A percentile compares a stretch with the other conserved stretches of the same genome.
phyloP scores from a whole-genome alignment of 306 rosid genomes.

The Comarum palustre region DNA sequence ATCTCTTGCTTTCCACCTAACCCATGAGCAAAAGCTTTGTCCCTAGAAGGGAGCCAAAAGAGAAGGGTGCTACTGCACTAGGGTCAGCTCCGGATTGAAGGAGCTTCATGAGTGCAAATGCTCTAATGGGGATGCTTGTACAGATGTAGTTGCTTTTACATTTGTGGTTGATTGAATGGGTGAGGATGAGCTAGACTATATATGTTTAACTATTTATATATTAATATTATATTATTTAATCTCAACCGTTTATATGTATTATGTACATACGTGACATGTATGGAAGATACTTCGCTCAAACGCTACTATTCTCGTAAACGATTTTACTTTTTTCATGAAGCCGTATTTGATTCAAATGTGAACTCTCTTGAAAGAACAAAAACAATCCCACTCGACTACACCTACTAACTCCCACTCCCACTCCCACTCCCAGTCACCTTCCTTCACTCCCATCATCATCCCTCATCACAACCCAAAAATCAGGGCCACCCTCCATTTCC shows the following conservation, averaged over 20 bases:
- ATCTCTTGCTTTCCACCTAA: conserved; percentile 95
- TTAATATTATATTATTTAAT: too few species aligned
- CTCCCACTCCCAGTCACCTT: not conserved
- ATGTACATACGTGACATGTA: too few species aligned
- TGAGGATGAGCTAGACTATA: too few species aligned
- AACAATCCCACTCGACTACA: not conserved
- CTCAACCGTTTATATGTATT: too few species aligned
- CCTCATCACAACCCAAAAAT: not conserved
- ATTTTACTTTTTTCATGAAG: too few species aligned
- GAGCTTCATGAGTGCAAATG: too few species aligned
- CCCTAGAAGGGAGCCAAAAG: conserved; percentile 84
- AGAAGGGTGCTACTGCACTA: conserved; percentile 85
- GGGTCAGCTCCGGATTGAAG: conserved; percentile 96
- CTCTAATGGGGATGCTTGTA: too few species aligned
- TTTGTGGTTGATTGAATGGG: too few species aligned
- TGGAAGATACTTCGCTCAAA: too few species aligned
- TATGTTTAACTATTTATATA: too few species aligned
- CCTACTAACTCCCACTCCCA: not conserved
- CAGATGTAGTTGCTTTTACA: too few species aligned
- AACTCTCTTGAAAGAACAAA: not conserved
- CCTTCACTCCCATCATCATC: not conserved
- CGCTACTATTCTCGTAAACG: too few species aligned
- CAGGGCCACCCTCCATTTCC: not conserved
- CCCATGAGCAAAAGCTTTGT: conserved; percentile 95
- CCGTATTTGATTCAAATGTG: not conserved